phyloP scores from a whole-genome alignment of 2,329 filamentous ascomycete species.

The Aspergillus novoparasiticus region DNA sequence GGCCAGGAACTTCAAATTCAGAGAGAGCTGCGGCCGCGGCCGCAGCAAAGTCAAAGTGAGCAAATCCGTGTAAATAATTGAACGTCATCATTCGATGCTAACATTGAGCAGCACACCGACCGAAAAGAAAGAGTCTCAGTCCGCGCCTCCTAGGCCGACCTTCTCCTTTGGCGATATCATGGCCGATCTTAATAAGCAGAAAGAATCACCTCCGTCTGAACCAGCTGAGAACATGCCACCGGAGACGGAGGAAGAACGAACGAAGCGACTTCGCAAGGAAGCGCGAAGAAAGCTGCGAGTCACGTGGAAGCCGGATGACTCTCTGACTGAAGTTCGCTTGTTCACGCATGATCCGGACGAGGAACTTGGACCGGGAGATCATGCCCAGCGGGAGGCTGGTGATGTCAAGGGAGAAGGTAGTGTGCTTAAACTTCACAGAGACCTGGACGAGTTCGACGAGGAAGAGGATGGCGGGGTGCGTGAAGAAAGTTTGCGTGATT shows the following conservation, averaged over 20 bases:
- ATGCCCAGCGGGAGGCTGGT: conserved; percentile 59
- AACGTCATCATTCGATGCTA: conserved; percentile 13
- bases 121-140: conserved; percentile 39
- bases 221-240: conserved; percentile 55
- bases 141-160: conserved; percentile 40
- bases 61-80: background rate
- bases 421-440: conserved; percentile 54
- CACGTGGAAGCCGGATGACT: conserved; percentile 60
- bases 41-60: conserved; percentile 40
- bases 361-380: conserved; percentile 61
- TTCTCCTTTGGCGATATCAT: conserved; percentile 54
- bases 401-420: conserved; percentile 62
- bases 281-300: conserved; percentile 63
- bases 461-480: conserved; percentile 57
- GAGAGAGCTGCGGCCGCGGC: conserved; percentile 49
- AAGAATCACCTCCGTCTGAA: conserved; percentile 55
- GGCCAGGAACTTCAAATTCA: conserved; percentile 53
- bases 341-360: conserved; percentile 67
- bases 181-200: conserved; percentile 58
- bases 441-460: conserved; percentile 60
- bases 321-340: conserved; percentile 58
- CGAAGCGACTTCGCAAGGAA: conserved; percentile 63
- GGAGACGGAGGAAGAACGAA: conserved; percentile 62
- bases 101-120: conserved; percentile 30
- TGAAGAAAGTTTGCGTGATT: conserved; percentile 44